These are phyloP conservation scores for Ilyonectria destructans DNA, from an alignment of 2,329 filamentous ascomycete species.

Conservation along the genomic window DNA sequence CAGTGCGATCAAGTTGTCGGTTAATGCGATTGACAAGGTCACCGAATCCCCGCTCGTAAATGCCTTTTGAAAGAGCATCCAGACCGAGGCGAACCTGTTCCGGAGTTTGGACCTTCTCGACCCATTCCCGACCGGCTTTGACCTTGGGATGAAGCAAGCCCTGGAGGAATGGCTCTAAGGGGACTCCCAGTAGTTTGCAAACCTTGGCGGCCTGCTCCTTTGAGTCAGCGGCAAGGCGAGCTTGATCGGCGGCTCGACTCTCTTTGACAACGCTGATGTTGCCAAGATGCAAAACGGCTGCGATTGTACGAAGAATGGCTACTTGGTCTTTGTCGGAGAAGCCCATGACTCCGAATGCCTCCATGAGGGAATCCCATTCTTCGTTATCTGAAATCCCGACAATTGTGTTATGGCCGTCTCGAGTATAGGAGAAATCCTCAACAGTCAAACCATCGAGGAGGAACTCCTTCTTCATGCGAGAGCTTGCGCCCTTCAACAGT, in stretches of 20 bases:
- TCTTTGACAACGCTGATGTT: conserved; percentile 94
- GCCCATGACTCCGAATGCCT: conserved; percentile 95
- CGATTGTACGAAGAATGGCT: conserved; percentile 88
- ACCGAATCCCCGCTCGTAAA: conserved; percentile 96
- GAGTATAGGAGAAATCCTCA: conserved; percentile 93
- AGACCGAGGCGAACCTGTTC: conserved; percentile 94
- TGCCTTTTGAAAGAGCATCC: conserved; percentile 94
- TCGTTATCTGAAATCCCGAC: conserved; percentile 90
- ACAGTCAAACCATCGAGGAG: conserved; percentile 82
- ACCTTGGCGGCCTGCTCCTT: conserved; percentile 83
- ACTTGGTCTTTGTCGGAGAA: conserved; percentile 89
- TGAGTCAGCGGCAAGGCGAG: conserved; percentile 83
- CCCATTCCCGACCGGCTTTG: conserved; percentile 97
- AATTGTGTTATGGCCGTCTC: conserved; percentile 92
- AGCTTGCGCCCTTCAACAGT: conserved; percentile 87
- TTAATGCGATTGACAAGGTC: conserved; percentile 95
- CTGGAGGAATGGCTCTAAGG: conserved; percentile 87
- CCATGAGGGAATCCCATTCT: conserved; percentile 91
- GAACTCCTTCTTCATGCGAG: conserved; percentile 81
- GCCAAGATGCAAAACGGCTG: conserved; percentile 92
- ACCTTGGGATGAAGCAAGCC: conserved; percentile 93
- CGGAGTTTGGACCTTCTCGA: conserved; percentile 97
- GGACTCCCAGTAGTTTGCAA: conserved; percentile 88
- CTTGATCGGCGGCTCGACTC: conserved; percentile 92
- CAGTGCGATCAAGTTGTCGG: conserved; percentile 88